These are phyloP conservation scores for Oleoguttula mirabilis DNA, from an alignment of 495 filamentous ascomycete species.

Conservation along the genomic window DNA sequence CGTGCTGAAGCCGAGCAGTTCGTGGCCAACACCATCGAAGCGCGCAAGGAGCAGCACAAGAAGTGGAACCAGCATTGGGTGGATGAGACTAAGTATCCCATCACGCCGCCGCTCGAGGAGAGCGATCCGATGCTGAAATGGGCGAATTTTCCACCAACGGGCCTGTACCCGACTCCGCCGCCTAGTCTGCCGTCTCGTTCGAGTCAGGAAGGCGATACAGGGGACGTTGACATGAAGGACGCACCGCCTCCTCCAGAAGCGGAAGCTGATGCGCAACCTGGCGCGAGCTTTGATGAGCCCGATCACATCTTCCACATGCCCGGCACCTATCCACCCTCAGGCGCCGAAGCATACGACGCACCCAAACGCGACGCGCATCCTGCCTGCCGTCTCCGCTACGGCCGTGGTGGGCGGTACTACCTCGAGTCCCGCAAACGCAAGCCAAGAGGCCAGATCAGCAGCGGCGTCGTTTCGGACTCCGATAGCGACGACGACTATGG, in stretches of 20 bases:
- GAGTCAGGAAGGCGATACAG: slow-evolving; percentile 1
- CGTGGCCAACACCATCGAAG: slow-evolving; percentile 63
- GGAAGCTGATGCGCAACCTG: not conserved
- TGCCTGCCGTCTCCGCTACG: slow-evolving; percentile 15
- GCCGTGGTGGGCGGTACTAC: slow-evolving; percentile 16
- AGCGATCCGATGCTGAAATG: slow-evolving; percentile 43
- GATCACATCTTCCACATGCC: slow-evolving; percentile 12
- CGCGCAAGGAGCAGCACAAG: slow-evolving; percentile 67
- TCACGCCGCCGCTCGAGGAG: slow-evolving; percentile 57
- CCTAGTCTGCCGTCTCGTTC: slow-evolving; percentile 16
- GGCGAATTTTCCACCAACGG: slow-evolving; percentile 41
- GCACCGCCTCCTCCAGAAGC: not conserved
- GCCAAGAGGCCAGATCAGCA: slow-evolving; percentile 2
- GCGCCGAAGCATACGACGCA: slow-evolving; percentile 2
- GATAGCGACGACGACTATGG: slow-evolving; percentile 16
- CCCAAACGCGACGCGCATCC: slow-evolving; percentile 5
- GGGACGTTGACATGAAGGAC: slow-evolving; percentile 17
- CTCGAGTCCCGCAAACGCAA: slow-evolving; percentile 11
- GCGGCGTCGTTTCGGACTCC: slow-evolving; percentile 18
- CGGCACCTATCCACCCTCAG: slow-evolving; percentile 9
- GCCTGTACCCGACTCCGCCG: slow-evolving; percentile 18
- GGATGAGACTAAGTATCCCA: slow-evolving; percentile 69
- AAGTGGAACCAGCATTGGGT: slow-evolving; percentile 77
- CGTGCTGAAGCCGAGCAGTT: slow-evolving; percentile 72
- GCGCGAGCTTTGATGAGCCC: slow-evolving; percentile 1